phyloP scores from a whole-genome alignment of 495 filamentous ascomycete species.

The Penicillium antarcticum region DNA sequence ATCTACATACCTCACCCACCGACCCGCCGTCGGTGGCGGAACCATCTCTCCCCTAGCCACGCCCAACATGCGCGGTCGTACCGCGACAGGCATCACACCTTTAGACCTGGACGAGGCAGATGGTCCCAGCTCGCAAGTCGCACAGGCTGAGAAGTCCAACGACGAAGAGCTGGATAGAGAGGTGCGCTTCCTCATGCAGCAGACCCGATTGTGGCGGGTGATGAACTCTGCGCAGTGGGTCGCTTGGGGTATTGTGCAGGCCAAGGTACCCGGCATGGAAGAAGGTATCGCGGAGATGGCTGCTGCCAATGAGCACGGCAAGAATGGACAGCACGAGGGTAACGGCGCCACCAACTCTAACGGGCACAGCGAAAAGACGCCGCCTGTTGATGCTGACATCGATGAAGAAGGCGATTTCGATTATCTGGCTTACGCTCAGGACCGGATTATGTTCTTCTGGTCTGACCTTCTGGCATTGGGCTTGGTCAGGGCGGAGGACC shows the following conservation, averaged over 20 bases:
- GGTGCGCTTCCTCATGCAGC: conserved; percentile 65
- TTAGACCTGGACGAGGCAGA: conserved; percentile 35
- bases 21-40: conserved; percentile 51
- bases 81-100: conserved; percentile 28
- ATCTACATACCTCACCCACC: conserved; percentile 80
- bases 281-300: conserved; percentile 28
- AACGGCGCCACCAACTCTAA: conserved; percentile 5
- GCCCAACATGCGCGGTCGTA: conserved; percentile 35
- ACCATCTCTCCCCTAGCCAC: conserved; percentile 55
- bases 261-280: conserved; percentile 68
- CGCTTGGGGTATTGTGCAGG: conserved; percentile 95
- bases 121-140: conserved; percentile 9
- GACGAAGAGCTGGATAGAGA: conserved; percentile 61
- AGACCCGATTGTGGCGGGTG: conserved; percentile 79
- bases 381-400: conserved; percentile 18
- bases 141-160: conserved; percentile 52
- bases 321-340: conserved; percentile 10
- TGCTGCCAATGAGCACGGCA: conserved; percentile 5
- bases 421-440: conserved; percentile 86
- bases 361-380: conserved; percentile 10
- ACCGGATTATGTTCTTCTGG: conserved; percentile 90
- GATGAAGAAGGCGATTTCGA: conserved; percentile 73
- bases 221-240: conserved; percentile 90
- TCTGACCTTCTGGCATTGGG: conserved; percentile 77
- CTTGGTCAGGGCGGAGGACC: conserved; percentile 65